These are phyloP conservation scores for Kuraishia piskuri DNA, from an alignment of 805 yeast species.

Conservation along the genomic window DNA sequence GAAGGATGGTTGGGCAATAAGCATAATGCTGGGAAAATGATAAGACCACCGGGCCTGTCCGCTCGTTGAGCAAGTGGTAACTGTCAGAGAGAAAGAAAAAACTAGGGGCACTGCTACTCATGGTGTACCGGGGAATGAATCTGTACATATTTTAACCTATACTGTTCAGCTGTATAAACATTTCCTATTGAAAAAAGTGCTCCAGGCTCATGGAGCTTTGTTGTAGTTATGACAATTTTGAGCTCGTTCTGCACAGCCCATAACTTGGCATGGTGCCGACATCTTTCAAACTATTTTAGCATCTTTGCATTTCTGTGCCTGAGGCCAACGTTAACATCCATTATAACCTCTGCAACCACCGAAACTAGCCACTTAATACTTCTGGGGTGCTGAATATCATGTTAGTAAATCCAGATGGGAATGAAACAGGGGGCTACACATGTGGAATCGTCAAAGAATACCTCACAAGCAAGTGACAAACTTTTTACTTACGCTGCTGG, in stretches of 20 bases:
- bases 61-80: no score
- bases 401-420: neutral
- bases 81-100: no score
- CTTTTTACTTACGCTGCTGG: constrained; percentile 33
- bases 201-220: neutral
- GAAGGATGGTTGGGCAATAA: no score
- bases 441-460: neutral
- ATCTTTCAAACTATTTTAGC: neutral
- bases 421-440: neutral
- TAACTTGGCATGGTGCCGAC: no score
- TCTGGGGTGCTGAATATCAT: neutral
- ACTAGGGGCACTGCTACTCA: no score
- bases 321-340: no score
- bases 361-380: neutral
- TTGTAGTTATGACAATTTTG: neutral
- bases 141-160: neutral
- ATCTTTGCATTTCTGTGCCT: neutral
- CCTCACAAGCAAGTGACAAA: neutral
- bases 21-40: no score
- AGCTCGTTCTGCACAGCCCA: no score
- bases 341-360: neutral
- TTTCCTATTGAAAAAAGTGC: neutral
- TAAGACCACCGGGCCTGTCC: no score
- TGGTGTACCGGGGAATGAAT: no score
- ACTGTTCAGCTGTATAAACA: neutral